Evolutionary conservation across 2,329 filamentous ascomycete genomes (phyloP).

Genomic region (Scorias spongiosa): DNA sequence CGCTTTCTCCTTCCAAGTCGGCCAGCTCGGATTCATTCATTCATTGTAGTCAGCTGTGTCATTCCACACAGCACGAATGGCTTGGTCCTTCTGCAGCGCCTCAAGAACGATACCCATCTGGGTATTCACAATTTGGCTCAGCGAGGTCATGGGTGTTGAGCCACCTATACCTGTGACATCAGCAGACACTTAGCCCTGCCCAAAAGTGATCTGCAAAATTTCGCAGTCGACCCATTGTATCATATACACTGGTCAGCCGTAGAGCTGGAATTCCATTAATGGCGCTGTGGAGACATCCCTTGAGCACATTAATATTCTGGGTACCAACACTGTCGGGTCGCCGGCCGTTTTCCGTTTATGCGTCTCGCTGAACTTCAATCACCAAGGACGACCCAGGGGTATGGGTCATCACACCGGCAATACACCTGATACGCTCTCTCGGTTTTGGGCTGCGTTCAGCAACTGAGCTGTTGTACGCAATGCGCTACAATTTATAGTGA

Average conservation of each 20-base stretch:
- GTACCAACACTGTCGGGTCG: not conserved
- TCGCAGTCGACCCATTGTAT: not conserved
- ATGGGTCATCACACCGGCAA: not conserved
- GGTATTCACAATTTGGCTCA: not conserved
- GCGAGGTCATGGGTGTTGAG: not conserved
- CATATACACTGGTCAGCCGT: not conserved
- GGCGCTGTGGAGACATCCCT: not conserved
- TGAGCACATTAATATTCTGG: not conserved
- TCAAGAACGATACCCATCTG: not conserved
- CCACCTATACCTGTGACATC: not conserved
- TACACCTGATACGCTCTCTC: not conserved
- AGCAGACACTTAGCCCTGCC: not conserved
- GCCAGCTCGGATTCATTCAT: not conserved
- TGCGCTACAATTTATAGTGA: not conserved
- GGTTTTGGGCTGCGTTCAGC: not conserved
- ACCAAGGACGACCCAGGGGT: not conserved
- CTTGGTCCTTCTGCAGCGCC: not conserved
- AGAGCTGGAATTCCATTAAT: not conserved
- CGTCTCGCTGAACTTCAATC: not conserved
- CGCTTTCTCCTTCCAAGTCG: not conserved
- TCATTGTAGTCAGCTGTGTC: not conserved
- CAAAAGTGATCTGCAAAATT: not conserved
- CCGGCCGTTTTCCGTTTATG: not conserved
- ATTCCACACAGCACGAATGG: not conserved
- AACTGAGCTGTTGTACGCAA: not conserved